These are phyloP conservation scores for Agaricus blazei DNA, from an alignment of 768 basidiomycete genomes.

Conservation along the genomic window DNA sequence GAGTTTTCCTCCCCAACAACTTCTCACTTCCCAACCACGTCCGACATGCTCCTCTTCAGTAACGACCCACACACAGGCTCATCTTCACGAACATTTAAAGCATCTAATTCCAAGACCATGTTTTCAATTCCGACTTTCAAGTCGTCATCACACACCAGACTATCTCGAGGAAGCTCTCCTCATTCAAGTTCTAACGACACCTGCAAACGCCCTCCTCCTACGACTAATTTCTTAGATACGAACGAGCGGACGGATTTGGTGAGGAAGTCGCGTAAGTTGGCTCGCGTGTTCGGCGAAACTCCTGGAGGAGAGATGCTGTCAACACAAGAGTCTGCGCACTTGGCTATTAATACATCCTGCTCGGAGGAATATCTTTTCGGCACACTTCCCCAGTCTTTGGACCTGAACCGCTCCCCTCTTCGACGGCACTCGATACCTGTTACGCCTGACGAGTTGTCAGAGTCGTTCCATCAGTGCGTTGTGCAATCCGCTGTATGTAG, in stretches of 20 bases:
- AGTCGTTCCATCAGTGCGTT: conserved; percentile 7
- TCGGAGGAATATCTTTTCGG: conserved; percentile 8
- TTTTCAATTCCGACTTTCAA: conserved; percentile 29
- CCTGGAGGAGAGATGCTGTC: conserved; percentile 42
- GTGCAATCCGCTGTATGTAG: conserved; percentile 16
- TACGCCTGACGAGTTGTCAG: conserved; percentile 36
- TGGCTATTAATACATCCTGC: not conserved
- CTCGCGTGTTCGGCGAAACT: conserved; percentile 73
- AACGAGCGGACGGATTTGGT: conserved; percentile 69
- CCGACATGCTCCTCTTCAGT: conserved; percentile 12
- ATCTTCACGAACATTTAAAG: conserved; percentile 32
- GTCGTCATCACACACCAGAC: conserved; percentile 15
- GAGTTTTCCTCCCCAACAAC: conserved; percentile 26
- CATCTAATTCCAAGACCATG: conserved; percentile 35
- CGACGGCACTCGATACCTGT: conserved; percentile 56
- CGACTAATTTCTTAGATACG: conserved; percentile 61
- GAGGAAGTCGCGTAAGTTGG: conserved; percentile 69
- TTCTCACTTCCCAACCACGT: not conserved
- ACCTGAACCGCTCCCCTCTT: not conserved
- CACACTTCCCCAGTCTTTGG: conserved; percentile 10
- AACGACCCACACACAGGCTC: conserved; percentile 24
- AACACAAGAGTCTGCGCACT: conserved; percentile 20
- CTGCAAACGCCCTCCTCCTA: conserved; percentile 41
- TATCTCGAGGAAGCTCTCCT: conserved; percentile 14
- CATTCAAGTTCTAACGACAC: conserved; percentile 10